Evolutionary conservation across 352 stramenopile genomes (phyloP).

Genomic region (Thraustotheca clavata): DNA sequence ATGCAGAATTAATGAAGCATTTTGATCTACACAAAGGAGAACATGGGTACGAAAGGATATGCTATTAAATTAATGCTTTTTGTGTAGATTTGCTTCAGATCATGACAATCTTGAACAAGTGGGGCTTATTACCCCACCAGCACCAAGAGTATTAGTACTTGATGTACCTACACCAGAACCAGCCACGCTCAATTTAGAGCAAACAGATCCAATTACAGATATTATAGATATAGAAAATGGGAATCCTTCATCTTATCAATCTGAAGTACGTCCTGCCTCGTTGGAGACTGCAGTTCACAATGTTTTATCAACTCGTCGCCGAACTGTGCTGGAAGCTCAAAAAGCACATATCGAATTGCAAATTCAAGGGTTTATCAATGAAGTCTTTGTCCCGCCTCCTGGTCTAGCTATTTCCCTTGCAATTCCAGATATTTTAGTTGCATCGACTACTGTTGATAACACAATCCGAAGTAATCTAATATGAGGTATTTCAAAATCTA

Average conservation of each 20-base stretch:
- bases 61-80: no score
- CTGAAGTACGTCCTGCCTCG: no score
- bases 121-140: no score
- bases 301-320: background rate
- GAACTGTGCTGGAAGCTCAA: background rate
- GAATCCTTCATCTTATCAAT: no score
- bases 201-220: no score
- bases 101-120: no score
- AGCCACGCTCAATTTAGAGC: background rate
- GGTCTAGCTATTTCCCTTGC: background rate
- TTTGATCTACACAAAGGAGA: background rate
- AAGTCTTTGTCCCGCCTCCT: slow-evolving; percentile 2
- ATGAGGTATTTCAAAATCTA: background rate
- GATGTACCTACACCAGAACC: background rate
- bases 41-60: background rate
- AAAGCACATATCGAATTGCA: background rate
- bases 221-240: no score
- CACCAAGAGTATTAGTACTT: background rate
- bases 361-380: slow-evolving; percentile 1
- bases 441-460: background rate
- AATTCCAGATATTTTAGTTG: background rate
- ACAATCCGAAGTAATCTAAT: background rate
- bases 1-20: slow-evolving; percentile 3
- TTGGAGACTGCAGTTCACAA: background rate
- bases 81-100: no score